These are phyloP conservation scores for Candida bentonensis DNA, from an alignment of 805 yeast genomes.

Conservation along the genomic window DNA sequence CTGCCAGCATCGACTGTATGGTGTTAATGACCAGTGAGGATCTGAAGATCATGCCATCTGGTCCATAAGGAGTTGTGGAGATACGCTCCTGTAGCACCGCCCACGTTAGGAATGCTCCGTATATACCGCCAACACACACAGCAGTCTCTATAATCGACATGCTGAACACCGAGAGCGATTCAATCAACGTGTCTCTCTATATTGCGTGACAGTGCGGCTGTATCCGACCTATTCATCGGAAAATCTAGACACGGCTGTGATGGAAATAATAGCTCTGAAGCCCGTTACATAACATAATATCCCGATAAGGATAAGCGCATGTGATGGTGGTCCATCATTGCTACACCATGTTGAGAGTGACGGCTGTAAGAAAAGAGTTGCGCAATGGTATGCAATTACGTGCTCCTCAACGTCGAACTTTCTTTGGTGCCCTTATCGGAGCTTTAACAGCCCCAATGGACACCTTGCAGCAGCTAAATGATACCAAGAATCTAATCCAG, in stretches of 20 bases:
- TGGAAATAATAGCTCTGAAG: too few species aligned
- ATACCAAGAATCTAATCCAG: conserved; percentile 9
- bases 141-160: background rate
- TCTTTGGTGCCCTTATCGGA: background rate
- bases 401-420: background rate
- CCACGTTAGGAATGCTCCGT: conserved; percentile 82
- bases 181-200: too few species aligned
- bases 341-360: too few species aligned
- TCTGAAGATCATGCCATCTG: conserved; percentile 40
- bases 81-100: conserved; percentile 83
- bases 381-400: too few species aligned
- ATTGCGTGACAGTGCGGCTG: too few species aligned
- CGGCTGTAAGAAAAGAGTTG: too few species aligned
- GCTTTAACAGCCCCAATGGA: conserved; percentile 9
- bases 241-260: too few species aligned
- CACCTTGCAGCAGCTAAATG: conserved; percentile 9
- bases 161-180: too few species aligned
- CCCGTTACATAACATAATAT: too few species aligned
- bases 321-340: too few species aligned
- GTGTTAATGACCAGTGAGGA: conserved; percentile 70
- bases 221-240: too few species aligned
- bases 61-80: conserved; percentile 59
- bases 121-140: conserved; percentile 48
- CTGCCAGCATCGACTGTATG: conserved; percentile 62
- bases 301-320: too few species aligned